A percentile compares a stretch with the other conserved stretches of the same genome.
Conservation (phyloP, 306 rosid genomes). For the Vicia faba region DNA sequence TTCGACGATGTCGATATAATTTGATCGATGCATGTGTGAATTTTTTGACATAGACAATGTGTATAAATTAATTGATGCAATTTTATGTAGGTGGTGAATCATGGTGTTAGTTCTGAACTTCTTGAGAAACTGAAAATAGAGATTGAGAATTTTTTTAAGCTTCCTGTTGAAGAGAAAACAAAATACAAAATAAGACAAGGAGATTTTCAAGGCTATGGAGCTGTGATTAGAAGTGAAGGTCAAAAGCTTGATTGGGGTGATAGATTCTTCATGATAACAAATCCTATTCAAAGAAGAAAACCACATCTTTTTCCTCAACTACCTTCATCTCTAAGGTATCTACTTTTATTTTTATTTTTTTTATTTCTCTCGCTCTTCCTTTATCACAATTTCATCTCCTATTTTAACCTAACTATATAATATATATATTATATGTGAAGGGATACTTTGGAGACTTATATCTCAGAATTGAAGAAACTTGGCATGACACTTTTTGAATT, state of each 20-base stretch:
- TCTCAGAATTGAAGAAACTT: slow-evolving; percentile 45
- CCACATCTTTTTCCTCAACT: slow-evolving; percentile 63
- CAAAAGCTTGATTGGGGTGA: slow-evolving; percentile 89
- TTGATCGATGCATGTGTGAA: not conserved
- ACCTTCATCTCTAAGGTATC: slow-evolving; percentile 58
- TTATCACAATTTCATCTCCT: not conserved
- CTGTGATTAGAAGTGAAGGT: slow-evolving; percentile 42
- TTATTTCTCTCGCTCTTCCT: not conserved
- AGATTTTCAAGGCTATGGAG: slow-evolving; percentile 82
- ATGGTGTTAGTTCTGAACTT: slow-evolving; percentile 58
- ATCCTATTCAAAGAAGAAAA: slow-evolving; percentile 62
- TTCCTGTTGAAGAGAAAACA: slow-evolving; percentile 64
- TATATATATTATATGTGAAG: slow-evolving; percentile 34
- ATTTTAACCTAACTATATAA: too few species aligned
- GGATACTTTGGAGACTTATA: slow-evolving; percentile 58
- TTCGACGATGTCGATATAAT: not conserved
- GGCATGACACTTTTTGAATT: slow-evolving; percentile 48
- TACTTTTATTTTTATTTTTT: not conserved
- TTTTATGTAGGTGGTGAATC: slow-evolving; percentile 64
- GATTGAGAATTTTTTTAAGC: slow-evolving; percentile 62
- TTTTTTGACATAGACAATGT: not conserved
- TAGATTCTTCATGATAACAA: slow-evolving; percentile 57
- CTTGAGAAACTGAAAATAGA: slow-evolving; percentile 54
- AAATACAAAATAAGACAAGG: slow-evolving; percentile 54
- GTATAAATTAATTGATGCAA: not conserved